Conservation (phyloP, 148 eudicot species). For the Polygonum aviculare region DNA sequence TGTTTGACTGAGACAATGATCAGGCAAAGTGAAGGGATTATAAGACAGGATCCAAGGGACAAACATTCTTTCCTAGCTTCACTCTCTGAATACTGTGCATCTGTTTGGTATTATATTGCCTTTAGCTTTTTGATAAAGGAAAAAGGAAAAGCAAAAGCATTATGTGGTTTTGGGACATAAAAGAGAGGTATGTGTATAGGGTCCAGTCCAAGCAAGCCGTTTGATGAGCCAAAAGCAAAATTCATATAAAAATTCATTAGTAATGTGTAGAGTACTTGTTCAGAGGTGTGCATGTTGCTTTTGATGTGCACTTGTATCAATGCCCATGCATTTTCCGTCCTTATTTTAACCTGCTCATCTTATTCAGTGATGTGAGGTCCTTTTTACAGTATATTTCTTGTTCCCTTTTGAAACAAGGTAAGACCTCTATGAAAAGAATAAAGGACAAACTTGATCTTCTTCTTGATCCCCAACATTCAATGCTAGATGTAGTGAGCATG, state of each 20-base stretch:
- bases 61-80: constrained; percentile 5
- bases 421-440: not conserved
- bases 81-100: not conserved
- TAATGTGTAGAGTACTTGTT: not conserved
- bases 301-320: not conserved
- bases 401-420: not conserved
- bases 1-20: not conserved
- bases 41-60: constrained; percentile 6
- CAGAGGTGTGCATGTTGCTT: constrained; percentile 4
- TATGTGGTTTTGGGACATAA: not conserved
- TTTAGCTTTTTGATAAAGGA: not conserved
- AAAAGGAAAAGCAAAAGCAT: constrained; percentile 6
- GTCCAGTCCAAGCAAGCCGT: too few relatives aligned
- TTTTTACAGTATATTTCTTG: not conserved
- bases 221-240: not conserved
- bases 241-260: not conserved
- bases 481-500: not conserved
- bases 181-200: not conserved
- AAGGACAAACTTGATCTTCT: not conserved
- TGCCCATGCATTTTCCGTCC: not conserved
- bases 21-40: not conserved
- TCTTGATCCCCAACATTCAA: not conserved
- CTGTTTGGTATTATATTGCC: constrained; percentile 7
- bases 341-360: not conserved
- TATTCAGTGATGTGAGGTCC: constrained; percentile 1